A percentile compares a stretch with the other conserved stretches of the same genome.
These are phyloP conservation scores for Talaromyces sp. DNA, from an alignment of 2,329 filamentous ascomycete species.

Conservation along the genomic window DNA sequence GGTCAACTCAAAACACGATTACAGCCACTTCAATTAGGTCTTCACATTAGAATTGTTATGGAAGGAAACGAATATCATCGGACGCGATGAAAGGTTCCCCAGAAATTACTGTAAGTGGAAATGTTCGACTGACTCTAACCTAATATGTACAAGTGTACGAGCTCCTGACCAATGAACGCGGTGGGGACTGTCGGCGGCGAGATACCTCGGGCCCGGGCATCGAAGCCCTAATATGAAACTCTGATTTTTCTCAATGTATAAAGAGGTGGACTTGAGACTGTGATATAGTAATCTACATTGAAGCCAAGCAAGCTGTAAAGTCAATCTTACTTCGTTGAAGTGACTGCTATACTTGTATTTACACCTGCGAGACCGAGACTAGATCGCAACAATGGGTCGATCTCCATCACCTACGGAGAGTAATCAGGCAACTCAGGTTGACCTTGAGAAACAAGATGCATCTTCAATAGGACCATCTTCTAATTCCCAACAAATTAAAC, in stretches of 20 bases:
- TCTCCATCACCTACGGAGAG: not conserved
- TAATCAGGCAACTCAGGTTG: not conserved
- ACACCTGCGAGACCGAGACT: not conserved
- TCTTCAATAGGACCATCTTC: not conserved
- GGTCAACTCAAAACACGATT: not conserved
- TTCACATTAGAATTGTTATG: not conserved
- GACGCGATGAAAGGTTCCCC: not conserved
- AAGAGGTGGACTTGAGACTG: not conserved
- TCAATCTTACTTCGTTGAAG: not conserved
- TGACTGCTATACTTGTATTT: not conserved
- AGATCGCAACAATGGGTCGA: not conserved
- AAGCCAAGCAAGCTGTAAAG: not conserved
- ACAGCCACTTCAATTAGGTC: not conserved
- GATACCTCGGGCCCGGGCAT: not conserved
- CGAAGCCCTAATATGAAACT: not conserved
- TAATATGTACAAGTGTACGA: not conserved
- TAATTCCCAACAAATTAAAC: not conserved
- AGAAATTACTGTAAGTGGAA: not conserved
- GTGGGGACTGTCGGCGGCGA: not conserved
- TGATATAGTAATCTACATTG: not conserved
- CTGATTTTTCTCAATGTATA: not conserved
- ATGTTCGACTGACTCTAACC: not conserved
- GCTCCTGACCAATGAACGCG: not conserved
- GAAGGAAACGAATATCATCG: not conserved
- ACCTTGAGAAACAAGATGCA: not conserved